phyloP scores from a whole-genome alignment of 2,329 filamentous ascomycete genomes.

The Trichoderma citrinoviride region DNA sequence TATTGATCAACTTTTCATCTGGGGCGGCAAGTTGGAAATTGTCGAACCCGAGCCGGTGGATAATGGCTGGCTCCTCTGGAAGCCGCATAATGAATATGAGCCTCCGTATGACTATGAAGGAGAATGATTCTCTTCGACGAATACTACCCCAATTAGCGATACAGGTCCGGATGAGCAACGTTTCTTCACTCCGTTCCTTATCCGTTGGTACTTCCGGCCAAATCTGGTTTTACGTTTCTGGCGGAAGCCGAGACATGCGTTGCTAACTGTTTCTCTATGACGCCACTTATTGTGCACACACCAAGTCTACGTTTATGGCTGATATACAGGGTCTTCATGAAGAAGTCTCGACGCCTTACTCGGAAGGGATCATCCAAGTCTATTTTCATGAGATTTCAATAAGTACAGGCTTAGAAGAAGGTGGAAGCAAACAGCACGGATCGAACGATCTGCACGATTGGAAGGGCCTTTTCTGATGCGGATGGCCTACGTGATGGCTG shows the following conservation, averaged over 20 bases:
- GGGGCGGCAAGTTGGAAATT: background rate
- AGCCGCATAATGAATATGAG: background rate
- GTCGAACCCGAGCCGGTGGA: background rate
- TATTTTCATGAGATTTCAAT: no score
- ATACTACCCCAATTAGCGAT: background rate
- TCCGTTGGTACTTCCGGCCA: no score
- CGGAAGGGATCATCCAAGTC: no score
- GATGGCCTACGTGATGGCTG: background rate
- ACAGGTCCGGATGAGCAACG: no score
- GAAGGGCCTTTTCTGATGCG: background rate
- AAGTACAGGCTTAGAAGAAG: no score
- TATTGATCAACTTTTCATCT: background rate
- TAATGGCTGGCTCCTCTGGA: background rate
- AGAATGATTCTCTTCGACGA: background rate
- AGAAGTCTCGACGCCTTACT: no score
- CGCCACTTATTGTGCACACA: background rate
- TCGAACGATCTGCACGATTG: background rate
- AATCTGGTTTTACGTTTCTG: no score
- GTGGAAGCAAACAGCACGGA: no score
- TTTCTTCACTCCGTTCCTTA: background rate
- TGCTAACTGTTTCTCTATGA: background rate
- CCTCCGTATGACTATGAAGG: background rate
- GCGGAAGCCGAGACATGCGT: background rate
- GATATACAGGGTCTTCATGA: no score
- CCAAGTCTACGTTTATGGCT: background rate